These are phyloP conservation scores for Neonectria magnoliae DNA, from an alignment of 2,329 filamentous ascomycete species.

Conservation along the genomic window DNA sequence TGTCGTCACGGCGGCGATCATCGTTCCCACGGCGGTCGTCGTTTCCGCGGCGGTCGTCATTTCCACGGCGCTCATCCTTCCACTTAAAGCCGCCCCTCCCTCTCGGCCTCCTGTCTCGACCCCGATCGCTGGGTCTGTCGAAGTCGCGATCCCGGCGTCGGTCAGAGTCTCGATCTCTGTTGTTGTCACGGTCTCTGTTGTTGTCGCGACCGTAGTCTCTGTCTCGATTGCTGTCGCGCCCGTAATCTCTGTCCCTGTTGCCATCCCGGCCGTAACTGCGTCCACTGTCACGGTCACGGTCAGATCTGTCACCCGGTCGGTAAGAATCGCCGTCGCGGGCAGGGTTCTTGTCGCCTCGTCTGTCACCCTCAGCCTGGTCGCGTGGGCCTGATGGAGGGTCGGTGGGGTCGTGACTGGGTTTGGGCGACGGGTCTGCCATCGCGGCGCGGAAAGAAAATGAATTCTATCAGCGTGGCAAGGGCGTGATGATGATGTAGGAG, in stretches of 20 bases:
- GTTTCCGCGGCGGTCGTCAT: constrained; percentile 34
- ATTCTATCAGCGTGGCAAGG: neutral
- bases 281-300: constrained; percentile 6
- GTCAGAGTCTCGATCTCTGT: constrained; percentile 14
- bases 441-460: neutral
- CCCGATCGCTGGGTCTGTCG: constrained; percentile 38
- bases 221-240: neutral
- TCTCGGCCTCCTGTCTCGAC: constrained; percentile 33
- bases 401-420: constrained; percentile 17
- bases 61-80: constrained; percentile 39
- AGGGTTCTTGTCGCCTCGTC: constrained; percentile 7
- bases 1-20: constrained; percentile 35
- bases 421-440: constrained; percentile 20
- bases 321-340: constrained; percentile 7
- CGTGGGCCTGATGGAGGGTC: constrained; percentile 14
- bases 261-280: neutral
- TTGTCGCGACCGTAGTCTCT: neutral
- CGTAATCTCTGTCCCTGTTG: constrained; percentile 6
- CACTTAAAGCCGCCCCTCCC: constrained; percentile 41
- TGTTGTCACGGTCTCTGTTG: neutral
- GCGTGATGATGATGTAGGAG: constrained; percentile 9
- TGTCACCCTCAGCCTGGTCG: constrained; percentile 5
- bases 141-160: constrained; percentile 17
- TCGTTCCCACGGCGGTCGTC: constrained; percentile 33
- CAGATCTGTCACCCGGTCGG: constrained; percentile 15